These are phyloP conservation scores for Pyrenophora graminea DNA, from an alignment of 2,329 filamentous ascomycete genomes.

Conservation along the genomic window DNA sequence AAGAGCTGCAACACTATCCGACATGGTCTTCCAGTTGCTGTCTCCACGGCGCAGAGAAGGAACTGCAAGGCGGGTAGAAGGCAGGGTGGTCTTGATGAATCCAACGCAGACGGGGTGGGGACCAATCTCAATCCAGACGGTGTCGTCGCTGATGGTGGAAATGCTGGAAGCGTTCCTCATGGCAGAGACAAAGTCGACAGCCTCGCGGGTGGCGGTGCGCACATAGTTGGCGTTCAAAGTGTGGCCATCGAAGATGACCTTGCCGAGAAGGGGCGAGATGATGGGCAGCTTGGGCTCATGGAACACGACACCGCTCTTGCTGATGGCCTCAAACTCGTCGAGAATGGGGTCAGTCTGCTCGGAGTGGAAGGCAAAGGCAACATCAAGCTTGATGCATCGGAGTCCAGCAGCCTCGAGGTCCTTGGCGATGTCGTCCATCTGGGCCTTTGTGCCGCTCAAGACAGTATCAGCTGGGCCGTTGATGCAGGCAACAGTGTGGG, in stretches of 20 bases:
- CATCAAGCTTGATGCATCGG: slow-evolving; percentile 18
- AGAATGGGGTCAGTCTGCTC: slow-evolving; percentile 50
- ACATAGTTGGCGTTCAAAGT: slow-evolving; percentile 48
- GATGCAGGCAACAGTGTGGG: slow-evolving; percentile 33
- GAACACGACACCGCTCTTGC: slow-evolving; percentile 33
- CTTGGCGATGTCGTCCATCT: slow-evolving; percentile 12
- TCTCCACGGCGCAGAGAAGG: neutral
- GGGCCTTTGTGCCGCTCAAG: slow-evolving; percentile 28
- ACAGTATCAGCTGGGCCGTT: slow-evolving; percentile 40
- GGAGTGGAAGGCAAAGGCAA: slow-evolving; percentile 31
- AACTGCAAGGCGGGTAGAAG: neutral
- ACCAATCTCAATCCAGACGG: slow-evolving; percentile 52
- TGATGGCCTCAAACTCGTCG: slow-evolving; percentile 43
- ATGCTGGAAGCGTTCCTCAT: slow-evolving; percentile 34
- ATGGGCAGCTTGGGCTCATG: slow-evolving; percentile 37
- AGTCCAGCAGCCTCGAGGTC: slow-evolving; percentile 7
- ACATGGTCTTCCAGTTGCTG: slow-evolving; percentile 3
- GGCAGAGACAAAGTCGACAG: slow-evolving; percentile 35
- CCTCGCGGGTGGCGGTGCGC: slow-evolving; percentile 7
- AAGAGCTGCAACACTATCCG: slow-evolving; percentile 52
- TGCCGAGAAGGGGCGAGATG: slow-evolving; percentile 51
- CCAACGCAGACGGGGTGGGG: slow-evolving; percentile 48
- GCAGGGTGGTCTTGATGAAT: slow-evolving; percentile 44
- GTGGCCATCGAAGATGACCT: slow-evolving; percentile 43
- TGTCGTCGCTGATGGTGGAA: slow-evolving; percentile 28